Percentiles rank a stretch among this genome's conserved stretches.
Conservation (phyloP, 257 asterid species). For the Nicotiana tomentosiformis region DNA sequence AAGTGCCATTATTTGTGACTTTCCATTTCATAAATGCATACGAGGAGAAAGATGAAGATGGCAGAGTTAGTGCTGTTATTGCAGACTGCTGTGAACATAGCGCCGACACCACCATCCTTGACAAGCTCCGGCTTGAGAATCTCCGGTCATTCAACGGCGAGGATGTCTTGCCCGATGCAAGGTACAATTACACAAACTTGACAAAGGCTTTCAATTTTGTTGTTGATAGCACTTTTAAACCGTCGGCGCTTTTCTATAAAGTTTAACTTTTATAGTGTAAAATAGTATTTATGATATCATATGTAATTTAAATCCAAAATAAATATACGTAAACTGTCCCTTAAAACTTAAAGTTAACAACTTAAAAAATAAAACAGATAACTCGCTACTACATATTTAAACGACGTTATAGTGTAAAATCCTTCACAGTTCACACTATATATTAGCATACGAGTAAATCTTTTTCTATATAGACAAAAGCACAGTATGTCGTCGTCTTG, state of each 20-base stretch:
- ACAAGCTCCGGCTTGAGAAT: conserved; percentile 63
- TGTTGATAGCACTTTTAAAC: not conserved
- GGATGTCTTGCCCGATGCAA: conserved; percentile 82
- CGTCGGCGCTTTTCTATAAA: not conserved
- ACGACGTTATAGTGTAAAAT: no score
- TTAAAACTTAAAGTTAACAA: not conserved
- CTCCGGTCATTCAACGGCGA: conserved; percentile 56
- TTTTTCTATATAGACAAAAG: not conserved
- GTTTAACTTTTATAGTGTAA: no score
- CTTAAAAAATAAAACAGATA: not conserved
- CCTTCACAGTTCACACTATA: no score
- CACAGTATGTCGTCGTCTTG: not conserved
- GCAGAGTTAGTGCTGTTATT: conserved; percentile 61
- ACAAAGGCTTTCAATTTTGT: not conserved
- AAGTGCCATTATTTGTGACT: conserved; percentile 76
- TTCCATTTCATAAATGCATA: conserved; percentile 96
- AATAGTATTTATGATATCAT: not conserved
- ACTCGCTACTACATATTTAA: not conserved
- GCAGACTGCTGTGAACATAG: conserved; percentile 92
- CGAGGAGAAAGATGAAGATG: conserved; percentile 87
- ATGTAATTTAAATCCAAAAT: no score
- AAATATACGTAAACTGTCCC: not conserved
- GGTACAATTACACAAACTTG: conserved; percentile 26
- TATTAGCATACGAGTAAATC: not conserved
- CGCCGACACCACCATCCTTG: conserved; percentile 76